Evolutionary conservation across 805 yeast species (phyloP).

Genomic region (Candida railenensis): DNA sequence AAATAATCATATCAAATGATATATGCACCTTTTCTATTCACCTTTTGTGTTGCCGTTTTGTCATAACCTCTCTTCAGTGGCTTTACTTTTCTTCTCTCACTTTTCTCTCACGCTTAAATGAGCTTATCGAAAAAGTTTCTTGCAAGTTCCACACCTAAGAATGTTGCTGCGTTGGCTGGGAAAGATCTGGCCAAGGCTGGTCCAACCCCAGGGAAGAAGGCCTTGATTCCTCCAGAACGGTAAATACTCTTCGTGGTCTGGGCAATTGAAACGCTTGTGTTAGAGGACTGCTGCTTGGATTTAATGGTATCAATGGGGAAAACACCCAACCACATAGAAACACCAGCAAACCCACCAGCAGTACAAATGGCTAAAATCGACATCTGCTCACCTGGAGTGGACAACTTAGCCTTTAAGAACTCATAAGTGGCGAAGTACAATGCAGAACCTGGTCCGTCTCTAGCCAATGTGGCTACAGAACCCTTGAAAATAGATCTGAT

Average conservation of each 20-base stretch:
- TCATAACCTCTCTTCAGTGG: too few relatives aligned
- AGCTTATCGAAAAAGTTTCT: slow-evolving; percentile 39
- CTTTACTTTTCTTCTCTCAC: not conserved
- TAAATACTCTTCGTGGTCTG: slow-evolving; percentile 71
- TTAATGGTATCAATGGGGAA: slow-evolving; percentile 97
- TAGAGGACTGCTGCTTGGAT: slow-evolving; percentile 72
- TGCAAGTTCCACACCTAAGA: slow-evolving; percentile 90
- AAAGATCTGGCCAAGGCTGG: slow-evolving; percentile 92
- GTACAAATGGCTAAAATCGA: slow-evolving; percentile 73
- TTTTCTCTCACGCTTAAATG: slow-evolving; percentile 17
- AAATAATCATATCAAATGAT: not conserved
- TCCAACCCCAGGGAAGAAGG: slow-evolving; percentile 96
- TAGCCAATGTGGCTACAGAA: slow-evolving; percentile 84
- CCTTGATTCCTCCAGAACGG: slow-evolving; percentile 75
- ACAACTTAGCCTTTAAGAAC: slow-evolving; percentile 61
- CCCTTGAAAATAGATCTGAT: slow-evolving; percentile 85
- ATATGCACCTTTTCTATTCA: not conserved
- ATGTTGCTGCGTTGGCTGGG: slow-evolving; percentile 99
- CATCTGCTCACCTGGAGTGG: slow-evolving; percentile 55
- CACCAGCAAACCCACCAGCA: slow-evolving; percentile 96
- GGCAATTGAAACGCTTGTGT: slow-evolving; percentile 51
- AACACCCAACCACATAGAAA: slow-evolving; percentile 94
- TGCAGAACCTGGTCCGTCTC: slow-evolving; percentile 98
- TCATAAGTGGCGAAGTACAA: slow-evolving; percentile 95
- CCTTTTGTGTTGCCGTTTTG: too few relatives aligned